Evolutionary conservation across 768 basidiomycete genomes (phyloP).

Genomic region (Leccinum boreale): DNA sequence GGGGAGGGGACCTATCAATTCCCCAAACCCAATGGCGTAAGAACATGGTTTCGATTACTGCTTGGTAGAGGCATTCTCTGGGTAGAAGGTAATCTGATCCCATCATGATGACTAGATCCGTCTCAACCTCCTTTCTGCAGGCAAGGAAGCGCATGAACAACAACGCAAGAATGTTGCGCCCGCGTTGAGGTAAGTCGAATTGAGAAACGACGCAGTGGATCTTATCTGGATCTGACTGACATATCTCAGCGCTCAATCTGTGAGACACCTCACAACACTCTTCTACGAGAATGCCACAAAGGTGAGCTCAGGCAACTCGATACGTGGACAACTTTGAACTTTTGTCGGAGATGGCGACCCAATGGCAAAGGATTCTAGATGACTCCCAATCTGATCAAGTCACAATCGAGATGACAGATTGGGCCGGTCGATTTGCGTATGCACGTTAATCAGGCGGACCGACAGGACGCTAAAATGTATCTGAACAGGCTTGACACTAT

Average conservation of each 20-base stretch:
- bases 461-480: neutral
- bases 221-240: neutral
- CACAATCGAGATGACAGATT: slow-evolving; percentile 53
- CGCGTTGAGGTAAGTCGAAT: slow-evolving; percentile 46
- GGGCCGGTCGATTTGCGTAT: slow-evolving; percentile 62
- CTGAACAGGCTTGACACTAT: slow-evolving; percentile 52
- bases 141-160: slow-evolving; percentile 53
- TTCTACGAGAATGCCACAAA: slow-evolving; percentile 57
- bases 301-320: slow-evolving; percentile 7
- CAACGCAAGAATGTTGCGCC: slow-evolving; percentile 53
- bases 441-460: slow-evolving; percentile 16
- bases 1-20: slow-evolving; percentile 54
- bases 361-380: slow-evolving; percentile 50
- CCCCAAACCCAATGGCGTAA: slow-evolving; percentile 60
- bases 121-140: slow-evolving; percentile 27
- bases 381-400: slow-evolving; percentile 35
- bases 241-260: slow-evolving; percentile 45
- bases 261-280: slow-evolving; percentile 47
- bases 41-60: slow-evolving; percentile 60
- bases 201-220: neutral
- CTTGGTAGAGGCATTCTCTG: slow-evolving; percentile 64
- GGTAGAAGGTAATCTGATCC: slow-evolving; percentile 49
- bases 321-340: neutral
- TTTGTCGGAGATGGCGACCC: slow-evolving; percentile 37
- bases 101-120: neutral